Evolutionary conservation across 1,284 basidiomycete genomes (phyloP), one percentile per base, ranked within the genome.

Genomic region (Ganoderma boninense): DNA sequence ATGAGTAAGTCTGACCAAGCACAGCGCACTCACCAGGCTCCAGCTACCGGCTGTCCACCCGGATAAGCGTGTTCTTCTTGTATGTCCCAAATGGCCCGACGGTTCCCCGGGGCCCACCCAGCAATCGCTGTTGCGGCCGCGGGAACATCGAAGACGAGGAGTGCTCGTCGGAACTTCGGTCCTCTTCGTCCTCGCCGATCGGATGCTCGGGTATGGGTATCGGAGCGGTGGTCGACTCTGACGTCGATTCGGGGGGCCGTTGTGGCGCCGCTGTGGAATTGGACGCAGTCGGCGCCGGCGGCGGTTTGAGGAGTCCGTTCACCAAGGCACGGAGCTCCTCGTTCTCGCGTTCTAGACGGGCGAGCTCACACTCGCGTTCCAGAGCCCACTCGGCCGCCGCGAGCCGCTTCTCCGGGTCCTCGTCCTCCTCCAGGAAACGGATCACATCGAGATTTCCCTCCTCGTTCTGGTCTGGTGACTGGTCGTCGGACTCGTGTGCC

Each of bases 321-420:
- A 95, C 80, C 82, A 97, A 85, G 71, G 90, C 86, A 72, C 92
- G 86, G 70, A 98, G 83, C 73, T 94, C 87, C 65, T 89, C 87
- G 79, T 98, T 98, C 84, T 98, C 97, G 74, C 87, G 89, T 80
- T 97, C 92, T 57, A 98, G 83, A 49, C 95, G 86, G 64, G 90
- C 87, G 13, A 97, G 88, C 83, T 97, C 96, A 78, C 92, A 92
- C 79, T 97, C 96, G 68, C 96, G 86, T 77, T 96, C 94, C 69
- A 98, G 80, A 0, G 95, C 91, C 86, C 91, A 89, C 75, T 97
- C 95, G 0, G 83, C 80, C 0, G 78, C 79, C 52, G 85, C 84
- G 38, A 81, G 74, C 26, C 79, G 72, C 59, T 70, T 71, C 60
- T 79, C 76, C 32, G 77, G 71, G 26, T 75, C 76, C 7, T 79